These are phyloP conservation scores for Tripterygium wilfordii DNA, from an alignment of 177 flowering plant species.

Conservation along the genomic window DNA sequence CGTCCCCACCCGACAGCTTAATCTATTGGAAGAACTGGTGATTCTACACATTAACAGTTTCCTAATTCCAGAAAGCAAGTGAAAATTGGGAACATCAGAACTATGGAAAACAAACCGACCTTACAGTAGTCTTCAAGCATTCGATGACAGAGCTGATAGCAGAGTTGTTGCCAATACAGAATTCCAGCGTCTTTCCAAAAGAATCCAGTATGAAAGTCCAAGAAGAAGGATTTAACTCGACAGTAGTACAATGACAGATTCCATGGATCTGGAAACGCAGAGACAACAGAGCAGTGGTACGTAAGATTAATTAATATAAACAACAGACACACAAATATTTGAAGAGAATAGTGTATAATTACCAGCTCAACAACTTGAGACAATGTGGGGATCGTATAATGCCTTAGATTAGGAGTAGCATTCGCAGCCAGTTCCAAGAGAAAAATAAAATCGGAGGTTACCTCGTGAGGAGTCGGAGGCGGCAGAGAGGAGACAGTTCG, in stretches of 20 bases:
- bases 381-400: constrained; percentile 15
- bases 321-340: not conserved
- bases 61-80: too few relatives aligned
- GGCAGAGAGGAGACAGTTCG: constrained; percentile 40
- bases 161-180: constrained; percentile 26
- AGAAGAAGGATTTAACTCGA: constrained; percentile 47
- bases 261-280: constrained; percentile 42
- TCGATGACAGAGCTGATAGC: constrained; percentile 27
- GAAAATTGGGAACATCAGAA: too few relatives aligned
- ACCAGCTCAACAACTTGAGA: constrained; percentile 45
- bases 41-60: too few relatives aligned
- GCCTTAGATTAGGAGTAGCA: constrained; percentile 3
- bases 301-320: not conserved
- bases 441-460: constrained; percentile 59
- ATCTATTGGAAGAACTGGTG: too few relatives aligned
- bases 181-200: constrained; percentile 30
- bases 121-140: constrained; percentile 34
- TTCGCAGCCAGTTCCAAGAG: constrained; percentile 42
- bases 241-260: constrained; percentile 28
- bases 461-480: constrained; percentile 58
- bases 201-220: constrained; percentile 50
- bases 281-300: not conserved
- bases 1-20: too few relatives aligned
- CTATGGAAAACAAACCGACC: constrained; percentile 32
- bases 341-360: not conserved